Conservation (phyloP, 2,329 filamentous ascomycete genomes). For the Akanthomyces uredinophilus region DNA sequence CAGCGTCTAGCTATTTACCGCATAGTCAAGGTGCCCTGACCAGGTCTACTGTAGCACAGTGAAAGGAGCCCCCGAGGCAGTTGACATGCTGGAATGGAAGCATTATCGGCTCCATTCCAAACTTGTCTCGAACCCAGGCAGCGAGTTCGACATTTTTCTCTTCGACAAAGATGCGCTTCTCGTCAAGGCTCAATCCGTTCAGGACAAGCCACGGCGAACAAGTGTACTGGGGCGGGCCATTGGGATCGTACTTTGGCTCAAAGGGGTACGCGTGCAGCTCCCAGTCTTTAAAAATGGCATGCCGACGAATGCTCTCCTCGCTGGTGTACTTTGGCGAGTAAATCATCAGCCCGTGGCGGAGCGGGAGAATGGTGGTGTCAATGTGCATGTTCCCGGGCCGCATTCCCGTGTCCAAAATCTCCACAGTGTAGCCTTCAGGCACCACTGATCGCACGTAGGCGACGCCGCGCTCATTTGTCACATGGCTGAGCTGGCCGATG, state of each 20-base stretch:
- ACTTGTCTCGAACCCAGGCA: slow-evolving; percentile 15
- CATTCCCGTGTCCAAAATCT: slow-evolving; percentile 22
- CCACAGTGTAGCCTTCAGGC: slow-evolving; percentile 22
- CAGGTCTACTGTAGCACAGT: slow-evolving; percentile 25
- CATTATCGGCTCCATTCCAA: slow-evolving; percentile 18
- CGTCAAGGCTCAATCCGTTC: slow-evolving; percentile 24
- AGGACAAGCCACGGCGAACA: slow-evolving; percentile 24
- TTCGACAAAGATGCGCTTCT: slow-evolving; percentile 24
- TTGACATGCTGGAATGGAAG: slow-evolving; percentile 28
- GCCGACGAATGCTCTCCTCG: slow-evolving; percentile 21
- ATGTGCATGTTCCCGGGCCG: slow-evolving; percentile 27
- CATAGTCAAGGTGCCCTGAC: not conserved
- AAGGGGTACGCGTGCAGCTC: slow-evolving; percentile 24
- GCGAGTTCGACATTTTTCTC: slow-evolving; percentile 20
- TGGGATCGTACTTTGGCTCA: slow-evolving; percentile 15
- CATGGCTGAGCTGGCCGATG: slow-evolving; percentile 3
- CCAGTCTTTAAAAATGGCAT: slow-evolving; percentile 25
- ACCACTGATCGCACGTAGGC: not conserved
- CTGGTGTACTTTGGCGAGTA: slow-evolving; percentile 25
- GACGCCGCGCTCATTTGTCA: not conserved
- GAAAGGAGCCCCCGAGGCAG: slow-evolving; percentile 28
- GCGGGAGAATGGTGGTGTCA: slow-evolving; percentile 27
- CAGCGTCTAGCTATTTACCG: too few relatives aligned
- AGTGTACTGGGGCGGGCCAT: slow-evolving; percentile 24
- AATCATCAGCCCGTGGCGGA: slow-evolving; percentile 23